Percentiles rank a stretch among this genome's conserved stretches.
Conservation (phyloP, 169 alveolate species). For the Pseudocohnilembus persalinus region DNA sequence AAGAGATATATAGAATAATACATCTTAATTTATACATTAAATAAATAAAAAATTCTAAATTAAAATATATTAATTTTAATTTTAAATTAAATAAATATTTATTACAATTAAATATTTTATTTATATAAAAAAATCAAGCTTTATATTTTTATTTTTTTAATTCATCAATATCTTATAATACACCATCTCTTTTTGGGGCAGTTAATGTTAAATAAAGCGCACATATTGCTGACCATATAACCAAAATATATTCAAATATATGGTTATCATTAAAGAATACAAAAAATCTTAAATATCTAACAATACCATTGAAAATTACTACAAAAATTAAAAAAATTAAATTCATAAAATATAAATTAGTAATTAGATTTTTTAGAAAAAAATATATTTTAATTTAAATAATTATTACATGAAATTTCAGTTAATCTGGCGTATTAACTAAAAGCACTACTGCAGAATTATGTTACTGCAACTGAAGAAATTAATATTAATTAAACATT, state of each 20-base stretch:
- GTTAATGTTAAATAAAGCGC: not conserved
- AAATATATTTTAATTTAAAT: not conserved
- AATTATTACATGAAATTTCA: conserved; percentile 9
- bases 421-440: conserved; percentile 24
- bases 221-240: not conserved
- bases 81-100: too few relatives aligned
- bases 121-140: not conserved
- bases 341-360: not conserved
- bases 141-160: too few relatives aligned
- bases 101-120: too few relatives aligned
- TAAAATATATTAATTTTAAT: too few relatives aligned
- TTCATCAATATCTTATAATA: not conserved
- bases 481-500: conserved; percentile 24
- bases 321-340: too few relatives aligned
- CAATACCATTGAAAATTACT: not conserved
- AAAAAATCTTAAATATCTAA: not conserved
- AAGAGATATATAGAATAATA: too few relatives aligned
- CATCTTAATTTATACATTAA: too few relatives aligned
- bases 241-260: not conserved
- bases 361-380: too few relatives aligned
- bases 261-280: not conserved
- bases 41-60: too few relatives aligned
- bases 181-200: not conserved
- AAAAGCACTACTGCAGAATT: conserved; percentile 24
- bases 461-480: conserved; percentile 26